Percentiles rank a stretch among this genome's conserved stretches.
These are phyloP conservation scores for Osmanthus fragrans DNA, from an alignment of 257 asterid genomes.

Conservation along the genomic window DNA sequence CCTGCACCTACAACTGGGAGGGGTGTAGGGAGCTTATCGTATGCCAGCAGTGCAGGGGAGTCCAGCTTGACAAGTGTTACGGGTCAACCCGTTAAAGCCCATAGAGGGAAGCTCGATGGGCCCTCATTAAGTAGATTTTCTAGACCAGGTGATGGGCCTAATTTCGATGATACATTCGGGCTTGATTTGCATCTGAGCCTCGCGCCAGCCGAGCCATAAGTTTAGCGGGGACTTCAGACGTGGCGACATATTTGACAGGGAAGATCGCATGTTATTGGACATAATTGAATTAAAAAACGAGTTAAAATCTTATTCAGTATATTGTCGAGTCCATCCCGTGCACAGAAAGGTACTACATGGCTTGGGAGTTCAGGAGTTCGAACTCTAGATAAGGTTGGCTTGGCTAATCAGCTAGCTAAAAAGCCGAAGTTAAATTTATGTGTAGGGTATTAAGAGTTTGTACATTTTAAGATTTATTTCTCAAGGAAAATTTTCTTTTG, in stretches of 20 bases:
- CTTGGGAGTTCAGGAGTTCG: not conserved
- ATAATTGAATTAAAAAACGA: not conserved
- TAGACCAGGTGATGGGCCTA: slow-evolving; percentile 54
- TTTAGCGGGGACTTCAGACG: not conserved
- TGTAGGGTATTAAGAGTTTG: slow-evolving; percentile 32
- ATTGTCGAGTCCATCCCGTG: not conserved
- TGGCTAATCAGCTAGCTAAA: slow-evolving; percentile 16
- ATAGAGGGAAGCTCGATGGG: slow-evolving; percentile 57
- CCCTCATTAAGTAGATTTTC: slow-evolving; percentile 79
- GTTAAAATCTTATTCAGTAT: not conserved
- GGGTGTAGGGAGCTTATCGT: slow-evolving; percentile 47
- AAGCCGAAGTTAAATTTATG: slow-evolving; percentile 24
- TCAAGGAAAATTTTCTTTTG: slow-evolving; percentile 13
- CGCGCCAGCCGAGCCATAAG: slow-evolving; percentile 84
- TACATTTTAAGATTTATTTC: slow-evolving; percentile 55
- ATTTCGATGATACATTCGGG: slow-evolving; percentile 68
- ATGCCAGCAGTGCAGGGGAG: slow-evolving; percentile 52
- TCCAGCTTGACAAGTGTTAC: slow-evolving; percentile 52
- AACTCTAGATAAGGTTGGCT: not conserved
- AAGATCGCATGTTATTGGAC: not conserved
- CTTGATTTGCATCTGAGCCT: slow-evolving; percentile 89
- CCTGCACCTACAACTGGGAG: slow-evolving; percentile 45
- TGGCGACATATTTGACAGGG: not conserved
- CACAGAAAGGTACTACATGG: not conserved
- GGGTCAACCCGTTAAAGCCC: slow-evolving; percentile 47